Evolutionary conservation across 2,329 filamentous ascomycete genomes (phyloP).

Genomic region (Diaporthe amygdali): DNA sequence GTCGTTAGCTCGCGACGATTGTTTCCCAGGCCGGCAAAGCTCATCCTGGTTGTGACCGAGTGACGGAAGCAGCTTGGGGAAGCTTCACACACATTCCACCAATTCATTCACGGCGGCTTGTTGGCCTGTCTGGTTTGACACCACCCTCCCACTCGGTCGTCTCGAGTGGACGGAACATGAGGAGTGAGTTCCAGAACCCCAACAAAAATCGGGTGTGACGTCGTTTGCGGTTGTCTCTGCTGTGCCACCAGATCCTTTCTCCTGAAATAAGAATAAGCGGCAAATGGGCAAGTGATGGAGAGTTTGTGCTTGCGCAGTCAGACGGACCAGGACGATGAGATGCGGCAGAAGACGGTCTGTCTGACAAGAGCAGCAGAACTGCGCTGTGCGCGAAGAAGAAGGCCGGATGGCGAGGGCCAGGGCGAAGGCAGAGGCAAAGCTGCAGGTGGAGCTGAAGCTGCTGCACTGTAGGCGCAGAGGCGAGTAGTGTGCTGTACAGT

Average conservation of each 20-base stretch:
- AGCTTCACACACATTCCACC: not conserved
- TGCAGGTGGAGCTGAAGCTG: too few species aligned
- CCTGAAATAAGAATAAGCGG: conserved; percentile 11
- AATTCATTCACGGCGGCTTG: not conserved
- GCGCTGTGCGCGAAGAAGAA: not conserved
- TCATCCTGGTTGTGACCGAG: not conserved
- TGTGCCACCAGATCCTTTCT: conserved; percentile 3
- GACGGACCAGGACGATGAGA: not conserved
- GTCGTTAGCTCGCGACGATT: conserved; percentile 9
- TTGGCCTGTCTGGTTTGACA: not conserved
- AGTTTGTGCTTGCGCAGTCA: not conserved
- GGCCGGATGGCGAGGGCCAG: not conserved
- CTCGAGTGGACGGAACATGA: too few species aligned
- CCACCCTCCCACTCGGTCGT: too few species aligned
- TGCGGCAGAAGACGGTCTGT: not conserved
- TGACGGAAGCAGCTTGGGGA: not conserved
- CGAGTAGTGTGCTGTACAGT: too few species aligned
- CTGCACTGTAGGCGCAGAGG: too few species aligned
- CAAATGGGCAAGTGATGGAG: not conserved
- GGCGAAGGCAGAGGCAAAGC: not conserved
- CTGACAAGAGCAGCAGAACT: not conserved
- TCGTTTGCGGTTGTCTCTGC: conserved; percentile 1
- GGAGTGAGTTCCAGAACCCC: not conserved
- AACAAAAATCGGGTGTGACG: conserved; percentile 12
- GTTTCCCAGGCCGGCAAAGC: not conserved